A percentile compares a stretch with the other conserved stretches of the same genome.
phyloP scores from a whole-genome alignment of 1,284 basidiomycete genomes.

The Boletus subluridellus region DNA sequence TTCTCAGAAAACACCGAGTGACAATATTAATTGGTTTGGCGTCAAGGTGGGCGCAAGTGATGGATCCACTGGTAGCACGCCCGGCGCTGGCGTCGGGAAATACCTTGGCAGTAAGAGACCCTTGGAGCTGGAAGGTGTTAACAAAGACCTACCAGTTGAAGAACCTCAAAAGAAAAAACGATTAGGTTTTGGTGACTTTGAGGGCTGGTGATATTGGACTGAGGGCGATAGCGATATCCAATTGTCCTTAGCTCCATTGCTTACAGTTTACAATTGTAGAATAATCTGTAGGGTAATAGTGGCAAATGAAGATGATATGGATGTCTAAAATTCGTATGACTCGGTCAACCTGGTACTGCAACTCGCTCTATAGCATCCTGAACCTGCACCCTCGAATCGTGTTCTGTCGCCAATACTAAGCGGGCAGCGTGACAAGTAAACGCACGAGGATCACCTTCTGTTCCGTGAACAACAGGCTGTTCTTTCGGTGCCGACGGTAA shows the following conservation, averaged over 20 bases:
- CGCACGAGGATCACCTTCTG: slow-evolving; percentile 25
- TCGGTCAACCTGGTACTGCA: slow-evolving; percentile 23
- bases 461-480: slow-evolving; percentile 36
- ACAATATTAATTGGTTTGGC: slow-evolving; percentile 83
- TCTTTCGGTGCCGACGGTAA: slow-evolving; percentile 42
- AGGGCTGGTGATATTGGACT: slow-evolving; percentile 53
- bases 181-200: slow-evolving; percentile 78
- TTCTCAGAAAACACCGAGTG: slow-evolving; percentile 47
- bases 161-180: slow-evolving; percentile 69
- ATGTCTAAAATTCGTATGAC: background rate
- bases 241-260: slow-evolving; percentile 6
- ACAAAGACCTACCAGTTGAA: slow-evolving; percentile 28
- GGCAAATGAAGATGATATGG: background rate
- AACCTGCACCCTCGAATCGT: background rate
- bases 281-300: slow-evolving; percentile 11
- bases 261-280: slow-evolving; percentile 11
- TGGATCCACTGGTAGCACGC: slow-evolving; percentile 30
- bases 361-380: slow-evolving; percentile 13
- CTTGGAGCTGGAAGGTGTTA: slow-evolving; percentile 24
- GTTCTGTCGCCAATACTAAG: slow-evolving; percentile 13
- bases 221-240: background rate
- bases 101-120: slow-evolving; percentile 60
- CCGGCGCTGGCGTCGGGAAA: slow-evolving; percentile 51
- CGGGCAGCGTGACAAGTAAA: background rate
- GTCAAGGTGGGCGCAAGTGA: slow-evolving; percentile 59